A percentile compares a stretch with the other conserved stretches of the same genome.
phyloP scores from a whole-genome alignment of 768 basidiomycete species.

The Coprinopsis marcescibilis region DNA sequence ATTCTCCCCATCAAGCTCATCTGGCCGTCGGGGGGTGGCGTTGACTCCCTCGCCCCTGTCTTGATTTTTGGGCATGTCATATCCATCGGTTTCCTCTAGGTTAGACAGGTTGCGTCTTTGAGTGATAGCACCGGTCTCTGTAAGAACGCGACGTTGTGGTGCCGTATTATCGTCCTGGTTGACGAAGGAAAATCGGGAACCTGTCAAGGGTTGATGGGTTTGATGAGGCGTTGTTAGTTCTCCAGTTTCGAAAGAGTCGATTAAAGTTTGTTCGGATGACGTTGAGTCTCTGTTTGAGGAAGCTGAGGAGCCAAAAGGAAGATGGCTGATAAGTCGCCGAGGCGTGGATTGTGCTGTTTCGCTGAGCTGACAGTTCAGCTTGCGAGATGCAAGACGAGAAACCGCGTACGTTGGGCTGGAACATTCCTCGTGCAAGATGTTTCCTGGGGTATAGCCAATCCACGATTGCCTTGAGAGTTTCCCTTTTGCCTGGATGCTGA shows the following conservation, averaged over 20 bases:
- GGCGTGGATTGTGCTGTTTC: too few relatives aligned
- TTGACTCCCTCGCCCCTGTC: not conserved
- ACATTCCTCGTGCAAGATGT: too few relatives aligned
- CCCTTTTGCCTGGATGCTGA: too few relatives aligned
- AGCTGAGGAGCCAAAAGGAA: too few relatives aligned
- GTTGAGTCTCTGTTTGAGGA: not conserved
- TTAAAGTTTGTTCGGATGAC: not conserved
- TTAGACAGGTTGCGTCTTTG: not conserved
- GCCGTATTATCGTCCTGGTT: too few relatives aligned
- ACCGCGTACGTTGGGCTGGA: too few relatives aligned
- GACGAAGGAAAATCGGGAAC: not conserved
- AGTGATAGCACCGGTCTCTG: not conserved
- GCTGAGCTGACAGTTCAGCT: too few relatives aligned
- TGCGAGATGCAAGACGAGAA: too few relatives aligned
- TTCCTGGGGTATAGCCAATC: too few relatives aligned
- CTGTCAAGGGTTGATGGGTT: not conserved
- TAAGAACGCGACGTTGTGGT: too few relatives aligned
- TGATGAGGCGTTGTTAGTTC: not conserved
- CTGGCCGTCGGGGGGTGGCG: not conserved
- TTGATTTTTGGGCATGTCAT: not conserved
- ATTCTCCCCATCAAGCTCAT: not conserved
- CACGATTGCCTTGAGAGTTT: too few relatives aligned
- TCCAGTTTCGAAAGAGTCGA: not conserved
- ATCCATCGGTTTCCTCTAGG: not conserved
- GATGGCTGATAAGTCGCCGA: too few relatives aligned